These are phyloP conservation scores for Phytophthora tubulina DNA, from an alignment of 352 stramenopile species.

Conservation along the genomic window DNA sequence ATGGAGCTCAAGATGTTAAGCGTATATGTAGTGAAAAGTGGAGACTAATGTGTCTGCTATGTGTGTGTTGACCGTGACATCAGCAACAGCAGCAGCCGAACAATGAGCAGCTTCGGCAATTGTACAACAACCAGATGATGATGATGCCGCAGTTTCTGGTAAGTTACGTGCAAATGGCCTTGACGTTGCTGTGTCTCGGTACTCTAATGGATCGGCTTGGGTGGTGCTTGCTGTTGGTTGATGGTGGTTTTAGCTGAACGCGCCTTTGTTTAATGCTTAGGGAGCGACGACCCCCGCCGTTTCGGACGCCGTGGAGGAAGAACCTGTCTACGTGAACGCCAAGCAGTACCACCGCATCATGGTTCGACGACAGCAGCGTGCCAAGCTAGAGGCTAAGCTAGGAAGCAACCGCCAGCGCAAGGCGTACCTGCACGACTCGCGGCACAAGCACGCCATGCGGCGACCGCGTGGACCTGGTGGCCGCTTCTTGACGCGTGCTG, in stretches of 20 bases:
- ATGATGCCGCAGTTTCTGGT: constrained; percentile 89
- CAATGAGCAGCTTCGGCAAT: constrained; percentile 77
- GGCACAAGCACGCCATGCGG: constrained; percentile 90
- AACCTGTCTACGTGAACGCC: constrained; percentile 91
- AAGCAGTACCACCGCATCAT: constrained; percentile 94
- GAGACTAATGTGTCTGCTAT: constrained; percentile 7
- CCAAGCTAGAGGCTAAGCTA: constrained; percentile 89
- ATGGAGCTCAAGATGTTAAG: background rate
- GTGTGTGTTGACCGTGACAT: constrained; percentile 3
- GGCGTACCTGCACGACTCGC: constrained; percentile 88
- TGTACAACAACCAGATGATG: constrained; percentile 82
- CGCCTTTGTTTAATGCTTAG: constrained; percentile 59
- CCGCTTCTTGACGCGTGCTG: constrained; percentile 86
- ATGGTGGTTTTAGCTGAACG: constrained; percentile 47
- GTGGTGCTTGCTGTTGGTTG: constrained; percentile 25
- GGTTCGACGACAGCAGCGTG: constrained; percentile 86
- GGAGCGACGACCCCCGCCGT: constrained; percentile 30
- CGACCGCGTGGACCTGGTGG: constrained; percentile 83
- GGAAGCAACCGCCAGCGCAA: constrained; percentile 82
- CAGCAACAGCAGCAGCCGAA: constrained; percentile 59
- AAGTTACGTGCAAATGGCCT: constrained; percentile 17
- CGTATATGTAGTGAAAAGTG: background rate
- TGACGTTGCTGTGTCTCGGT: constrained; percentile 10
- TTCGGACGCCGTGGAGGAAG: constrained; percentile 66
- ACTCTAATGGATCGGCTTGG: constrained; percentile 22